Base-by-base conservation (phyloP, 2,329 filamentous ascomycete species). In the Cordyceps cicadae region DNA sequence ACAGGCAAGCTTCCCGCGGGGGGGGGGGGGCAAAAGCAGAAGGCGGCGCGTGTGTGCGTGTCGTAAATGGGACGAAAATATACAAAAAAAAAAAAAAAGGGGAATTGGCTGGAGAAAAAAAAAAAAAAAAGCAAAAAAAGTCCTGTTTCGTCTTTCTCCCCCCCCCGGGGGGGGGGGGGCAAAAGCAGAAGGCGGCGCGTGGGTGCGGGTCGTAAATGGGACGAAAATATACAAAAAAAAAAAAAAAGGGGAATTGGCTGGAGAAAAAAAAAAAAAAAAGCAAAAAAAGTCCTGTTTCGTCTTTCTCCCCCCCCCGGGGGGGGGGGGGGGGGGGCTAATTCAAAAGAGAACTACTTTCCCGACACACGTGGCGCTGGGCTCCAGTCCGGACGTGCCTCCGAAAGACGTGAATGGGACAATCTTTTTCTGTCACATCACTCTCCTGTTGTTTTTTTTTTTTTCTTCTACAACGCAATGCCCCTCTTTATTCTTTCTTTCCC, bases 331-430 rank as follows among this genome's bases (percentile, higher is more conserved):
- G n/a, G n/a, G n/a, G n/a, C n/a, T n/a, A n/a, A n/a, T n/a, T n/a
- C n/a, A n/a, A 37, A 29, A 8, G 29, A 29, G 29, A 29, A 4
- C 3, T 7, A 26, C 39, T 37, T 14, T 37, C 34, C 34, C 34
- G 34, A 43, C 34, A 56, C 54, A 56, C 54, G 54, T 56, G 54
- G 54, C 54, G 24, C 46, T 43, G 43, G 41, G 29, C n/a, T 21
- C 26, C 49, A 21, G 34, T 37, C 34, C 34, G 34, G 34, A 37
- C 41, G 39, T 34, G n/a, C 53, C 53, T 55, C 53, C 53, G 53
- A 55, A 11, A 45, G 39, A 55, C 53, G 34, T 41, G 5, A 24
- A 24, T 34, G 12, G 5, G 6, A 32, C 7, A 6, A 43, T 43
- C 34, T 21, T 24, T 26, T 54, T 21, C 15, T 45, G 37, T 43